Conservation (phyloP, 2,329 filamentous ascomycete species). For the Penicillium sp. region DNA sequence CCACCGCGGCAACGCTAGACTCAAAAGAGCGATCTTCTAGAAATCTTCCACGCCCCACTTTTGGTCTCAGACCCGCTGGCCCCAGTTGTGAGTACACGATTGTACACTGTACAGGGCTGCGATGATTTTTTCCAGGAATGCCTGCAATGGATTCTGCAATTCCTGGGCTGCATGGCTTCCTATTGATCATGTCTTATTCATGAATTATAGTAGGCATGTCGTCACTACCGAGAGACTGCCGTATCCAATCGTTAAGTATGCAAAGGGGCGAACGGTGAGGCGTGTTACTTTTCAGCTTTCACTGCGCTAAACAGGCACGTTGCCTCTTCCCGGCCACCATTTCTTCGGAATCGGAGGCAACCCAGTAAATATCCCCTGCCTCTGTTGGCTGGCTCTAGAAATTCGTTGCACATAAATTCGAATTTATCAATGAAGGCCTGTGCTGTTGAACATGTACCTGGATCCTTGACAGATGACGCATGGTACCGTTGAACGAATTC, state of each 20-base stretch:
- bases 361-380: not conserved
- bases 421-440: not conserved
- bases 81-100: not conserved
- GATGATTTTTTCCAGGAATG: not conserved
- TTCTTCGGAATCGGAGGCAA: not conserved
- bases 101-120: not conserved
- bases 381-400: not conserved
- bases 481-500: not conserved
- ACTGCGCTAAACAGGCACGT: not conserved
- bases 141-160: not conserved
- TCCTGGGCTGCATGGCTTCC: not conserved
- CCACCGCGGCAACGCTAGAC: not conserved
- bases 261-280: not conserved
- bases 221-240: not conserved
- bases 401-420: not conserved
- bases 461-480: not conserved
- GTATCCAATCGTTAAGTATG: not conserved
- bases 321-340: not conserved
- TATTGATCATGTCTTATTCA: not conserved
- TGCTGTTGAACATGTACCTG: not conserved
- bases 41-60: constrained; percentile 3
- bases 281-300: not conserved
- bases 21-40: not conserved
- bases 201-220: not conserved
- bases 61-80: not conserved